A percentile compares a stretch with the other conserved stretches of the same genome.
Conservation (phyloP, 768 basidiomycete genomes). For the Xerocomellus dryophilus region DNA sequence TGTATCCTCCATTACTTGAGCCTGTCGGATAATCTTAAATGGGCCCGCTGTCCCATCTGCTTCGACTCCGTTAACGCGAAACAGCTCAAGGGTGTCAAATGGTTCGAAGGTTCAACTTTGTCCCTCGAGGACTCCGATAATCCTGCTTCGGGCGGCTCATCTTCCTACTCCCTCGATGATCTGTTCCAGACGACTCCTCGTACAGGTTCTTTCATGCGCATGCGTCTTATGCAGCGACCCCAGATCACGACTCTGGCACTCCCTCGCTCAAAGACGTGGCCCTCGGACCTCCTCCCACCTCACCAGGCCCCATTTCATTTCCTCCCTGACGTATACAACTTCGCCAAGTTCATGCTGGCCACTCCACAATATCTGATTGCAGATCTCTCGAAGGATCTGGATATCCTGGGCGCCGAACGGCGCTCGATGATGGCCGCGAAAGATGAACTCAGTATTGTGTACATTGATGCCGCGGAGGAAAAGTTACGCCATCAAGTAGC, state of each 20-base stretch:
- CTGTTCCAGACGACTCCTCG: slow-evolving; percentile 41
- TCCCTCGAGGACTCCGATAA: slow-evolving; percentile 30
- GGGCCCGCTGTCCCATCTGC: slow-evolving; percentile 94
- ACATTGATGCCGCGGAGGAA: slow-evolving; percentile 74
- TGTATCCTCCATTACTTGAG: slow-evolving; percentile 91
- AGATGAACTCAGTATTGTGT: slow-evolving; percentile 75
- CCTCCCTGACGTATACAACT: slow-evolving; percentile 83
- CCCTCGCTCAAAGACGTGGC: slow-evolving; percentile 90
- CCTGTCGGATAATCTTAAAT: slow-evolving; percentile 77
- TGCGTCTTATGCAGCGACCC: slow-evolving; percentile 91
- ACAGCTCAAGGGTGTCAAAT: slow-evolving; percentile 91
- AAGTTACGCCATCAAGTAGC: slow-evolving; percentile 78
- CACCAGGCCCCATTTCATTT: slow-evolving; percentile 96
- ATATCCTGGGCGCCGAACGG: slow-evolving; percentile 69
- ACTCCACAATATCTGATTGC: slow-evolving; percentile 79
- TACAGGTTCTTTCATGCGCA: slow-evolving; percentile 61
- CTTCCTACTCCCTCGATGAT: slow-evolving; percentile 41
- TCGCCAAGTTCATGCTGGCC: slow-evolving; percentile 95
- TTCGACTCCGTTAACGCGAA: slow-evolving; percentile 88
- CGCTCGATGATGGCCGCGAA: slow-evolving; percentile 58
- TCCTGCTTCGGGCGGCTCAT: slow-evolving; percentile 36
- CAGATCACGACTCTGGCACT: slow-evolving; percentile 94
- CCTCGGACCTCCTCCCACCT: slow-evolving; percentile 85
- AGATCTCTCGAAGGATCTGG: slow-evolving; percentile 70
- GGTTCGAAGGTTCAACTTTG: slow-evolving; percentile 59